Percentiles rank a stretch among this genome's conserved stretches.
Evolutionary conservation across 805 yeast genomes (phyloP).

Genomic region (Kodamaea leandrae): DNA sequence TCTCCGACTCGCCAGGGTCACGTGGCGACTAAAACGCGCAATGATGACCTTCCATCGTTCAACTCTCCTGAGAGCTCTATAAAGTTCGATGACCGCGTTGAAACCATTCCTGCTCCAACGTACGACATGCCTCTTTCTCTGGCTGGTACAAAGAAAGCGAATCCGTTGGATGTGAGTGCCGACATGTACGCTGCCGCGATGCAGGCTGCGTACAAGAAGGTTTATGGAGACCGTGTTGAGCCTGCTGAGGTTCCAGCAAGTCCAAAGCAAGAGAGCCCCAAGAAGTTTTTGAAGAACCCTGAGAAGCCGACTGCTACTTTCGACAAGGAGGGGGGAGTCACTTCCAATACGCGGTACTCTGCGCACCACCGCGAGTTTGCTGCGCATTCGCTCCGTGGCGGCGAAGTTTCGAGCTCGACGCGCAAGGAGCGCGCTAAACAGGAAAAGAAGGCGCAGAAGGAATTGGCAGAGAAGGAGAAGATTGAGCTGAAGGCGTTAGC

Average conservation of each 20-base stretch:
- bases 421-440: slow-evolving; percentile 16
- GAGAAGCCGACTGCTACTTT: not conserved
- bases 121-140: not conserved
- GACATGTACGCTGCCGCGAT: slow-evolving; percentile 24
- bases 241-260: not conserved
- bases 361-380: slow-evolving; percentile 34
- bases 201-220: slow-evolving; percentile 24
- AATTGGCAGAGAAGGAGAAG: slow-evolving; percentile 13
- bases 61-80: slow-evolving; percentile 33
- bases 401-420: not conserved
- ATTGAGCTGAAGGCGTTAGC: slow-evolving; percentile 10
- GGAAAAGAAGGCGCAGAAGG: slow-evolving; percentile 9
- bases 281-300: not conserved
- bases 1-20: slow-evolving; percentile 4
- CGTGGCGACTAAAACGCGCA: slow-evolving; percentile 2
- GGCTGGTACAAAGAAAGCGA: not conserved
- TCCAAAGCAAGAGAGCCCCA: slow-evolving; percentile 2
- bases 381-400: slow-evolving; percentile 25
- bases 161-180: slow-evolving; percentile 13
- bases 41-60: slow-evolving; percentile 14
- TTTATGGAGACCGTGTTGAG: slow-evolving; percentile 16
- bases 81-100: slow-evolving; percentile 36
- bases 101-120: slow-evolving; percentile 31
- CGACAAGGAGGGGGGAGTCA: slow-evolving; percentile 15
- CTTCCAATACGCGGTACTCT: slow-evolving; percentile 22